phyloP scores from a whole-genome alignment of 805 yeast genomes.

The Sugiyamaella marilandica region DNA sequence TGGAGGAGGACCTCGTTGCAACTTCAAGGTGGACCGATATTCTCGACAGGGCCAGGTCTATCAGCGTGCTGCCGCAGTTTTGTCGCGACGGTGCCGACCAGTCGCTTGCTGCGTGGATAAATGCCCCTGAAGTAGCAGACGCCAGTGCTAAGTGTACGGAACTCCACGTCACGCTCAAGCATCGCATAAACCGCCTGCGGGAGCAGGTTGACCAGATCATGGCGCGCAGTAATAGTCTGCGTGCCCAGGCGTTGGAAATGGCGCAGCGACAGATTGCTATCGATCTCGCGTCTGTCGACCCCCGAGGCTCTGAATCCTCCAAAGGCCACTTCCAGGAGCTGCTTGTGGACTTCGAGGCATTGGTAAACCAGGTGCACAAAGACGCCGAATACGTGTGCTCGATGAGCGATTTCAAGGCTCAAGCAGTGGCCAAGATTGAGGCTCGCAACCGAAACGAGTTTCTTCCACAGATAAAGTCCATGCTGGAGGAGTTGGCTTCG shows the following conservation, averaged over 20 bases:
- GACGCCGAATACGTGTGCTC: constrained; percentile 25
- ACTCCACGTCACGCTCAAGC: neutral
- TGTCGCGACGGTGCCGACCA: neutral
- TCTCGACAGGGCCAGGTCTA: constrained; percentile 10
- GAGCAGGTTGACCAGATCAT: neutral
- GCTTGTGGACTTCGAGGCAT: constrained; percentile 25
- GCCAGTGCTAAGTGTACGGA: neutral
- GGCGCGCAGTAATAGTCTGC: neutral
- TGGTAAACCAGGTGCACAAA: constrained; percentile 22
- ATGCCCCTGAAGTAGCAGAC: neutral
- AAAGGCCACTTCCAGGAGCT: constrained; percentile 14
- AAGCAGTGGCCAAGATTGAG: constrained; percentile 16
- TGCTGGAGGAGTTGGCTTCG: constrained; percentile 22
- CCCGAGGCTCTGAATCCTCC: neutral
- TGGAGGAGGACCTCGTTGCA: constrained; percentile 22
- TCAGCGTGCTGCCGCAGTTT: constrained; percentile 3
- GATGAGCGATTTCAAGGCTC: constrained; percentile 18
- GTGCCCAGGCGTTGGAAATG: neutral
- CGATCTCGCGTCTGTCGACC: neutral
- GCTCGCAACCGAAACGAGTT: constrained; percentile 27
- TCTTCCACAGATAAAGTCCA: constrained; percentile 24
- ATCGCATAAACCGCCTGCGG: neutral
- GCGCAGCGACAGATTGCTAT: neutral
- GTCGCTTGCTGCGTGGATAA: constrained; percentile 10
- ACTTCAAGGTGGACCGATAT: constrained; percentile 18